Evolutionary conservation across 129 eudicot species (phyloP), one percentile per base, ranked within the genome.

Genomic region (Flaveria bidentis): DNA sequence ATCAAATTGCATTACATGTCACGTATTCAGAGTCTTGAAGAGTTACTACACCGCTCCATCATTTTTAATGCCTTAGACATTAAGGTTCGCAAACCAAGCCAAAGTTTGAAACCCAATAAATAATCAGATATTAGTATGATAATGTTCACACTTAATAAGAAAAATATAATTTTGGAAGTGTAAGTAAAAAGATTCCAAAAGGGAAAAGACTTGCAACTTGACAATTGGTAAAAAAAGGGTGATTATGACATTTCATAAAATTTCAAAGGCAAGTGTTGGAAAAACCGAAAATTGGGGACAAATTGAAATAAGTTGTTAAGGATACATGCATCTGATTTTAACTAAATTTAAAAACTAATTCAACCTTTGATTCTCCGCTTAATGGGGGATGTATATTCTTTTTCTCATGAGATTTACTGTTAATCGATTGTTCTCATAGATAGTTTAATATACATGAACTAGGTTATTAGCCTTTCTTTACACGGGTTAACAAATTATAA

Each of bases 321-420:
- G 76, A 72, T 79, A 10, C 78, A 79, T 80, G 83, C 61, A 80
- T 73, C 83, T 80, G 20, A 50, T 50, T 72, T 62, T 79, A 65
- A 20, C 30, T 5, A 22, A 76, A 15, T 50, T 33, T 51, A 44
- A 6, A 20, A 25, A 46, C 20, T 36, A 76, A 50, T 20, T 16
- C 20, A 53, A 17, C 58, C 26, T 68, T 65, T 5, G 73, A 76
- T 76, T 77, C 74, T 77, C 68, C 75, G n/a, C 18, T 63, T 25
- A 25, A 1, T 2, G 28, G 47, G 70, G 42, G 55, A 41, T 71
- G 23, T 39, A 65, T 65, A 65, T 39, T 65, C 71, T 16, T n/a
- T 65, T 5, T 17, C 16, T 22, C n/a, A 10, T 5, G n/a, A 10
- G 12, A 60, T 22, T 11, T 23, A 60, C 39, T 44, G 4, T 11